Evolutionary conservation across 2,329 filamentous ascomycete species (phyloP).

Genomic region (Pseudocercospora macadamiae): DNA sequence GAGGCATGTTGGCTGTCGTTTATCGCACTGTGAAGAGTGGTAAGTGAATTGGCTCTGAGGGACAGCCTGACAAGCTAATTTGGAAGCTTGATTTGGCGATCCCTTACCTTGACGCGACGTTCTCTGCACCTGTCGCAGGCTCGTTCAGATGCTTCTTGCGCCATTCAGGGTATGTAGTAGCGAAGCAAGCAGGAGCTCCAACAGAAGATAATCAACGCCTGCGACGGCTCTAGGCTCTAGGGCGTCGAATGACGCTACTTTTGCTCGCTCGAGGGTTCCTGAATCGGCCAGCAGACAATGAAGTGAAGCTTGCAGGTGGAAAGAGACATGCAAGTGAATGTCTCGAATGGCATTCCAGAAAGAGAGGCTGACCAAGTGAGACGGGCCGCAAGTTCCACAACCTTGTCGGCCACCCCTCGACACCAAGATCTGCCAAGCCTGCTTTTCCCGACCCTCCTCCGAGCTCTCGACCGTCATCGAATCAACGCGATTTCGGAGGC

Average conservation of each 20-base stretch:
- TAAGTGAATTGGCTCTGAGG: neutral
- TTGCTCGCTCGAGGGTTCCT: neutral
- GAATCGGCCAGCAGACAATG: neutral
- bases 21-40: conserved; percentile 33
- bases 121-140: conserved; percentile 41
- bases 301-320: neutral
- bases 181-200: conserved; percentile 6
- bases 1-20: conserved; percentile 35
- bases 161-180: conserved; percentile 22
- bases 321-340: no score
- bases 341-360: conserved; percentile 10
- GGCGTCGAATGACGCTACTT: neutral
- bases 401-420: neutral
- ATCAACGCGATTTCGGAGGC: neutral
- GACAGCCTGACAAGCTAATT: neutral
- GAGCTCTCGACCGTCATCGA: neutral
- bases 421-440: neutral
- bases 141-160: conserved; percentile 33
- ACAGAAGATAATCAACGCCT: conserved; percentile 2
- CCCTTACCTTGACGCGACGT: conserved; percentile 38
- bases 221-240: neutral
- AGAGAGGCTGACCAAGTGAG: conserved; percentile 6
- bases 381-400: neutral
- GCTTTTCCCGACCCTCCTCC: neutral
- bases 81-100: conserved; percentile 1